Percentiles rank a stretch among this genome's conserved stretches.
Conservation (phyloP, 768 basidiomycete genomes). For the Podaxis carcinomalis region DNA sequence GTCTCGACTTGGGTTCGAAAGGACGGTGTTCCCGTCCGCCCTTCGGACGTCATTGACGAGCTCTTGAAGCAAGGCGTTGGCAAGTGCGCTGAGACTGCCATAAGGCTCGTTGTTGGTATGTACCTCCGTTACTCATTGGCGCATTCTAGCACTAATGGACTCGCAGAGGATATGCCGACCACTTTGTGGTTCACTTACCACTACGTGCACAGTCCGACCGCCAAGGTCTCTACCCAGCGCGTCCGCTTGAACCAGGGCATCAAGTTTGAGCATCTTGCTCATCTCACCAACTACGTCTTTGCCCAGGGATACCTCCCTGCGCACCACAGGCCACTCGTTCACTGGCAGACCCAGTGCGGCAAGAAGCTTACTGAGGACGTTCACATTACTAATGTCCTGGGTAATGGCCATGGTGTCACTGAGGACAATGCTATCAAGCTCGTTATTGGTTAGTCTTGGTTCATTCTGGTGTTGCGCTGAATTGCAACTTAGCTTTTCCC, state of each 20-base stretch:
- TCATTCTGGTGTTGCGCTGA: not conserved
- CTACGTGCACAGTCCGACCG: conserved; percentile 28
- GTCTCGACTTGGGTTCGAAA: conserved; percentile 41
- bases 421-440: conserved; percentile 33
- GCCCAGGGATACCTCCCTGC: conserved; percentile 30
- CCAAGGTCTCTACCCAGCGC: conserved; percentile 36
- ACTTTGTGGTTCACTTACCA: conserved; percentile 42
- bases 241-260: conserved; percentile 30
- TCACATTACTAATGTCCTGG: conserved; percentile 22
- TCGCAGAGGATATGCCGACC: conserved; percentile 34
- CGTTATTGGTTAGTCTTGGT: conserved; percentile 27
- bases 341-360: conserved; percentile 38
- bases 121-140: not conserved
- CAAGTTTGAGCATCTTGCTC: conserved; percentile 36
- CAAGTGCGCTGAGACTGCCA: conserved; percentile 37
- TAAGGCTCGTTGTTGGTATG: conserved; percentile 44
- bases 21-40: conserved; percentile 32
- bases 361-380: conserved; percentile 23
- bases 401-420: conserved; percentile 24
- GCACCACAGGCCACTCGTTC: conserved; percentile 32
- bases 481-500: not conserved
- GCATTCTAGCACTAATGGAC: not conserved
- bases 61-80: conserved; percentile 33
- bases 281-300: conserved; percentile 47
- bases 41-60: conserved; percentile 30